phyloP scores from a whole-genome alignment of 2,329 filamentous ascomycete species.

The Cladosporium colombiae region DNA sequence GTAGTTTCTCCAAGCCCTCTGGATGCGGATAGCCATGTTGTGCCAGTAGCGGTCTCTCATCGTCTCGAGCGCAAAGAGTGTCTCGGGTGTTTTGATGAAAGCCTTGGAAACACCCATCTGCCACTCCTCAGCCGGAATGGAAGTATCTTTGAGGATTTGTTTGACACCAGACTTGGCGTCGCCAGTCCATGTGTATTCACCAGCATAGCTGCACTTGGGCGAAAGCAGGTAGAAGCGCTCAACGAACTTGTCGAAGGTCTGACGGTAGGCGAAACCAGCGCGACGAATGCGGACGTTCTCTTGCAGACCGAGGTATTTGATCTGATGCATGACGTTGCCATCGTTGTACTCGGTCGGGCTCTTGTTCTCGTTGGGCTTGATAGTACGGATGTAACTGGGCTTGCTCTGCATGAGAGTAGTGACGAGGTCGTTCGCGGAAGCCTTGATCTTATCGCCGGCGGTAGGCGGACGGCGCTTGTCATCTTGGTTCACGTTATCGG shows the following conservation, averaged over 20 bases:
- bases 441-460: slow-evolving; percentile 92
- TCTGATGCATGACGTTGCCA: slow-evolving; percentile 91
- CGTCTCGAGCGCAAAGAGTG: slow-evolving; percentile 90
- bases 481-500: slow-evolving; percentile 89
- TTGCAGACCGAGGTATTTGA: slow-evolving; percentile 98
- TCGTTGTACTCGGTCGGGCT: slow-evolving; percentile 89
- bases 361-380: slow-evolving; percentile 99
- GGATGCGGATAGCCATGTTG: slow-evolving; percentile 98
- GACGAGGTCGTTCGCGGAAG: slow-evolving; percentile 91
- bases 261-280: slow-evolving; percentile 94
- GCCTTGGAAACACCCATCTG: slow-evolving; percentile 96
- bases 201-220: slow-evolving; percentile 91
- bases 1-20: slow-evolving; percentile 96
- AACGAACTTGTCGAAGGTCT: slow-evolving; percentile 97
- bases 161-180: slow-evolving; percentile 83
- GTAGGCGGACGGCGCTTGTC: slow-evolving; percentile 93
- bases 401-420: slow-evolving; percentile 96
- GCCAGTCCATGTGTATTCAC: slow-evolving; percentile 94
- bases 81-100: slow-evolving; percentile 98
- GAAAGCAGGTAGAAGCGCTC: slow-evolving; percentile 96
- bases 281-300: slow-evolving; percentile 97
- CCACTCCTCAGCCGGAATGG: slow-evolving; percentile 91
- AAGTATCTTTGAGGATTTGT: slow-evolving; percentile 94
- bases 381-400: slow-evolving; percentile 96
- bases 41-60: slow-evolving; percentile 99